These are phyloP conservation scores for Hyphodiscus sp. DNA, from an alignment of 2,329 filamentous ascomycete species.

Conservation along the genomic window DNA sequence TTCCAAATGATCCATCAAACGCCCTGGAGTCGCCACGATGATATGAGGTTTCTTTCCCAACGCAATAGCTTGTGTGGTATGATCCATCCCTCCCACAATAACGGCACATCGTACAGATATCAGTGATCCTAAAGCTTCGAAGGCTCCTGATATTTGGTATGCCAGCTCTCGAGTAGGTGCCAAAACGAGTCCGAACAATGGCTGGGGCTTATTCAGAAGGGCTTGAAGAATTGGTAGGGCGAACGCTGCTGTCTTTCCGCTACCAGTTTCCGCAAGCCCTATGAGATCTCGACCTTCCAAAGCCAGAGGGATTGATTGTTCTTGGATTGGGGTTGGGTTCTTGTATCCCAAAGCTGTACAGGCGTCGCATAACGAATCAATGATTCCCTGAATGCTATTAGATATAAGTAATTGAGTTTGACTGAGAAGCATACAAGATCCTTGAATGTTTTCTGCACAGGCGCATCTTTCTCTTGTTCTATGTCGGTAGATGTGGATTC, in stretches of 20 bases:
- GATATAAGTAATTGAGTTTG: background rate
- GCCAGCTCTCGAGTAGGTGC: slow-evolving; percentile 92
- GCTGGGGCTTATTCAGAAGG: slow-evolving; percentile 79
- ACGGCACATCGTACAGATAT: slow-evolving; percentile 84
- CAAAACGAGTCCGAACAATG: slow-evolving; percentile 81
- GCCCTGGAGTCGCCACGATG: slow-evolving; percentile 84
- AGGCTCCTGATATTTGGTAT: slow-evolving; percentile 80
- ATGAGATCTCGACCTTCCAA: slow-evolving; percentile 81
- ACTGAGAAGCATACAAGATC: slow-evolving; percentile 34
- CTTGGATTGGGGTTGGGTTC: slow-evolving; percentile 81
- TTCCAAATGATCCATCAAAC: slow-evolving; percentile 85
- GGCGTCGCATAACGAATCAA: slow-evolving; percentile 82
- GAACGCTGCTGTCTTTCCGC: slow-evolving; percentile 93
- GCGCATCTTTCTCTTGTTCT: slow-evolving; percentile 16
- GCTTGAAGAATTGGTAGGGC: slow-evolving; percentile 87
- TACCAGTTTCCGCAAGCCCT: slow-evolving; percentile 89
- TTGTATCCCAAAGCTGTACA: slow-evolving; percentile 80
- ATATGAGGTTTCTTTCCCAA: slow-evolving; percentile 96
- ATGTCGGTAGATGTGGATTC: slow-evolving; percentile 17
- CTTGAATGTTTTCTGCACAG: slow-evolving; percentile 38
- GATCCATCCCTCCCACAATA: slow-evolving; percentile 90
- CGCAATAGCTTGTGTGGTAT: slow-evolving; percentile 85
- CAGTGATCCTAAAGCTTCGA: slow-evolving; percentile 79
- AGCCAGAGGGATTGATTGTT: slow-evolving; percentile 74
- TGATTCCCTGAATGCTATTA: slow-evolving; percentile 55